Conservation (phyloP, 192 early-diverging fungal genomes). For the Backusella westeae region DNA sequence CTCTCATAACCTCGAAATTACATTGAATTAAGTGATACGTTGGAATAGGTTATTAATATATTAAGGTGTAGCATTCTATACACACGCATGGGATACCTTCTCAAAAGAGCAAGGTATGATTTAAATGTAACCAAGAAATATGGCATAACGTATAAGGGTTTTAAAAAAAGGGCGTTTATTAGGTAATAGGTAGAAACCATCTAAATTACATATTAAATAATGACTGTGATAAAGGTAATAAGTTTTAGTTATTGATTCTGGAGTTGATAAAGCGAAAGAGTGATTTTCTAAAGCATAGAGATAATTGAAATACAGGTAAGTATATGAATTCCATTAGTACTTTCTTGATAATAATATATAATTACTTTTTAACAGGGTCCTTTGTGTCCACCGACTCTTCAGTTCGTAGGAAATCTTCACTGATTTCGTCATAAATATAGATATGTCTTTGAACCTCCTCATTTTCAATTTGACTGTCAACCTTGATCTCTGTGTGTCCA, state of each 20-base stretch:
- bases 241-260: neutral
- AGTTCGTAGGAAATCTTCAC: neutral
- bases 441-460: neutral
- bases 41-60: too few species aligned
- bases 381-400: neutral
- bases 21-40: too few species aligned
- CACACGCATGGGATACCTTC: too few species aligned
- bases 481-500: conserved; percentile 2
- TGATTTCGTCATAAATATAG: neutral
- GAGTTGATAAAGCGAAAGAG: neutral
- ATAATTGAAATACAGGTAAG: neutral
- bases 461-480: neutral
- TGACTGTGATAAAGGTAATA: neutral
- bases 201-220: neutral
- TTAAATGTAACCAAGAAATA: too few species aligned
- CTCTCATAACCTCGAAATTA: too few species aligned
- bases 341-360: neutral
- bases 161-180: neutral
- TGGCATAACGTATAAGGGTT: too few species aligned
- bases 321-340: neutral
- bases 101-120: too few species aligned
- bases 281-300: neutral
- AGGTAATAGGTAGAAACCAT: neutral
- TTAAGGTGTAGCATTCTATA: too few species aligned
- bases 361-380: neutral